Base-by-base conservation (phyloP, 108 stramenopile species). In the Epithemia pelagica region DNA sequence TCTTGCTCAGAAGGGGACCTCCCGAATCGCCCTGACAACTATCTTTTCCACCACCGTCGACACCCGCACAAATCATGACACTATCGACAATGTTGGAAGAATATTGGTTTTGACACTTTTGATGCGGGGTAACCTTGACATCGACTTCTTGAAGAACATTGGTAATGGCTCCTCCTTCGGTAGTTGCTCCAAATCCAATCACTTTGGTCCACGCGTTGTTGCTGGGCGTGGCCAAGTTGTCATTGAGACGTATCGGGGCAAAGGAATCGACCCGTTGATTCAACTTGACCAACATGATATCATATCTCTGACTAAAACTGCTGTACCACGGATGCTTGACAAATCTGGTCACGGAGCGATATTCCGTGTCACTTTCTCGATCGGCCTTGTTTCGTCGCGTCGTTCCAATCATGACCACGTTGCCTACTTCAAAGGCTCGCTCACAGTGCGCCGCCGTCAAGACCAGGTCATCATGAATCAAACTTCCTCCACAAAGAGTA, bases 11-110 rank as follows among this genome's bases (percentile, higher is more conserved):
- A 18, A 79, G 37, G 0, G 84, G 81, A 54, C 84, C 84, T 28
- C 84, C 84, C 2, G 74, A 75, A 61, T 85, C 84, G 52, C 81
- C 84, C 27, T 73, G 68, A 59, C 83, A 84, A 18, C 70, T 56
- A 63, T 81, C 80, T 30, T 78, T 64, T 7, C 77, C 72, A 30
- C 68, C 74, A 1, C 30, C 30, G 27, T 56, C 28, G 27, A 25
- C 37, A 1, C 69, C 72, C 1, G 78, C 79, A 71, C 83, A 84
- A 1, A 84, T 23, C 77, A 78, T 75, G 65, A 59, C 69, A 30
- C 22, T 32, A 20, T 71, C 61, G 22, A 69, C 30, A 29, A 75
- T 62, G 28, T 65, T 28, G 28, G 60, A 62, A 23, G 53, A 51
- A 18, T 67, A 69, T 30, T 58, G 32, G 26, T 2, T 53, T 3